phyloP scores from a whole-genome alignment of 352 stramenopile species.

The Blastocystis sp. region DNA sequence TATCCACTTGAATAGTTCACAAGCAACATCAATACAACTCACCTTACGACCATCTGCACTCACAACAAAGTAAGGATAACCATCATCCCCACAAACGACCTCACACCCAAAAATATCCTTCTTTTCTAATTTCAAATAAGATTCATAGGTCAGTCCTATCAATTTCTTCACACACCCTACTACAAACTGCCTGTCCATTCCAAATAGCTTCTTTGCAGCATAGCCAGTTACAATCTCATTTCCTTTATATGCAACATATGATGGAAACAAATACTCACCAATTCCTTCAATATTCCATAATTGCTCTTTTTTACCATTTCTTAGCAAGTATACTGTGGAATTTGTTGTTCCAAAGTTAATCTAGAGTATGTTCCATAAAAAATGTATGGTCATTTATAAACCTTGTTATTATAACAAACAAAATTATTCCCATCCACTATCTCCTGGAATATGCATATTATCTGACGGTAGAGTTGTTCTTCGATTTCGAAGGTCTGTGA shows the following conservation, averaged over 20 bases:
- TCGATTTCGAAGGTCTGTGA: not conserved
- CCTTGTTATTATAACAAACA: no score
- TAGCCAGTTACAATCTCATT: not conserved
- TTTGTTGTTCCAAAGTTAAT: constrained; percentile 42
- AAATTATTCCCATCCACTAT: not conserved
- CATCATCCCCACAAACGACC: constrained; percentile 4
- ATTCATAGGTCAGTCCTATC: not conserved
- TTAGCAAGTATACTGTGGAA: not conserved
- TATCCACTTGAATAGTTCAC: not conserved
- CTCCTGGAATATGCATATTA: not conserved
- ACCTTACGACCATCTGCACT: not conserved
- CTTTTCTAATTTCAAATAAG: not conserved
- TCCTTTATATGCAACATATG: not conserved
- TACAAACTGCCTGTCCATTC: not conserved
- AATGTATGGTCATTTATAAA: not conserved
- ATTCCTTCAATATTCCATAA: not conserved
- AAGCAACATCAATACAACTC: not conserved
- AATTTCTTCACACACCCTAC: not conserved
- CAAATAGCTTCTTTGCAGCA: not conserved
- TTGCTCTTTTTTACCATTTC: not conserved
- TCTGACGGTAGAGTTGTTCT: not conserved
- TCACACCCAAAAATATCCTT: constrained; percentile 31
- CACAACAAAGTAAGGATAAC: constrained; percentile 11
- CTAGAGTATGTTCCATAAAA: not conserved
- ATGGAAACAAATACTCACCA: not conserved